These are phyloP conservation scores for Chaetomiaceae sp. DNA, from an alignment of 2,329 filamentous ascomycete species.

Conservation along the genomic window DNA sequence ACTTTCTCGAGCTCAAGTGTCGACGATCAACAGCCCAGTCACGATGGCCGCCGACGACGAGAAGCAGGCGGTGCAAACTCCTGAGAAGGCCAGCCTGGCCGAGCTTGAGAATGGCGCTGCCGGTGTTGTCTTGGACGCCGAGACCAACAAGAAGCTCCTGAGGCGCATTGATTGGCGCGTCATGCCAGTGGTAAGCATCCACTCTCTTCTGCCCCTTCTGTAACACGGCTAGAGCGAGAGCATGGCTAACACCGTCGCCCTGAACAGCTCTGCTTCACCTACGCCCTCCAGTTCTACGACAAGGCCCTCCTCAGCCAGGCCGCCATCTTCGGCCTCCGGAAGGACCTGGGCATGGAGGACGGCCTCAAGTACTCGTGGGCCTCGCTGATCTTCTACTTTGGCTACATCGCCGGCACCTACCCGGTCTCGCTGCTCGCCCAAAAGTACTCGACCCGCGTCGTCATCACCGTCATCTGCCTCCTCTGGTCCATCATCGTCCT, in stretches of 20 bases:
- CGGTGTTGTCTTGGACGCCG: slow-evolving; percentile 9
- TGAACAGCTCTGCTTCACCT: slow-evolving; percentile 37
- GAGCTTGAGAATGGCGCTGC: slow-evolving; percentile 7
- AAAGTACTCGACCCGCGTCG: slow-evolving; percentile 42
- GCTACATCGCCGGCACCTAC: slow-evolving; percentile 37
- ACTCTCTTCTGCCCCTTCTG: not conserved
- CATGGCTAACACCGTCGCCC: not conserved
- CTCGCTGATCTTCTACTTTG: slow-evolving; percentile 45
- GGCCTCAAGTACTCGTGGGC: slow-evolving; percentile 43
- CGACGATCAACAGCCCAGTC: not conserved
- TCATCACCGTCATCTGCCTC: slow-evolving; percentile 35
- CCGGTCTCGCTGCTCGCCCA: slow-evolving; percentile 35
- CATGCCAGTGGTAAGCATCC: slow-evolving; percentile 35
- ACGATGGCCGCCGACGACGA: slow-evolving; percentile 4
- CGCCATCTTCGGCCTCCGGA: slow-evolving; percentile 39
- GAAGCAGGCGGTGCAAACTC: not conserved
- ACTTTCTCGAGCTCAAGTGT: too few relatives aligned
- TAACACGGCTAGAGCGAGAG: too few relatives aligned
- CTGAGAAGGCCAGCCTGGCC: slow-evolving; percentile 1
- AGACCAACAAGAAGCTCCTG: slow-evolving; percentile 36
- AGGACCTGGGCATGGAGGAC: slow-evolving; percentile 36
- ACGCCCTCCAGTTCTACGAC: slow-evolving; percentile 45
- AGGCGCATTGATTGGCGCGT: slow-evolving; percentile 41
- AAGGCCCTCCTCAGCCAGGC: slow-evolving; percentile 53
- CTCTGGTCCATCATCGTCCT: slow-evolving; percentile 38